Evolutionary conservation across 164 flowering plant genomes (phyloP).

Genomic region (Piper longum): DNA sequence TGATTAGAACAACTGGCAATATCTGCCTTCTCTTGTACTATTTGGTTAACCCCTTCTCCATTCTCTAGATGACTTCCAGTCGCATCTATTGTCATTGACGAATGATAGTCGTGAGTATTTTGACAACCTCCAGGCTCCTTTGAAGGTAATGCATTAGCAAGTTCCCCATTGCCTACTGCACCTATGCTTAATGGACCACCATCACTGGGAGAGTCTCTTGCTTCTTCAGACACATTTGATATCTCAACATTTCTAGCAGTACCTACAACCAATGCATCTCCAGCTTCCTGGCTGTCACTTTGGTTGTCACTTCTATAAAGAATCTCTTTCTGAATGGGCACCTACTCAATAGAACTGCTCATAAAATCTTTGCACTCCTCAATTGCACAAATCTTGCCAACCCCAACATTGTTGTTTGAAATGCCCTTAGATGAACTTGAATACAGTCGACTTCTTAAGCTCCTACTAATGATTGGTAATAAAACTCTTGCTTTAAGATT

Average conservation of each 20-base stretch:
- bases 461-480: slow-evolving; percentile 66
- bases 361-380: not conserved
- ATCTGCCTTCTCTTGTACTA: slow-evolving; percentile 4
- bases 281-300: not conserved
- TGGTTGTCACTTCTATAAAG: not conserved
- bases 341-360: slow-evolving; percentile 10
- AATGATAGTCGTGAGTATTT: slow-evolving; percentile 8
- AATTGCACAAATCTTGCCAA: slow-evolving; percentile 6
- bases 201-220: slow-evolving; percentile 5
- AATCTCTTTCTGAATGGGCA: not conserved
- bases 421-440: slow-evolving; percentile 11
- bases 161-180: slow-evolving; percentile 2
- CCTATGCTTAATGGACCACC: slow-evolving; percentile 9
- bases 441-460: slow-evolving; percentile 46
- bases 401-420: slow-evolving; percentile 9
- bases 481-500: slow-evolving; percentile 70
- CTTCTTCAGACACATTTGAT: not conserved
- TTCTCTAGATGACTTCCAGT: not conserved
- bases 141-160: slow-evolving; percentile 5
- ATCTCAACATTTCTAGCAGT: not conserved
- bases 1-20: not conserved
- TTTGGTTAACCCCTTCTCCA: slow-evolving; percentile 5
- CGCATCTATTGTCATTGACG: slow-evolving; percentile 3
- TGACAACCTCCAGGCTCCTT: not conserved
- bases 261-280: not conserved